Conservation (phyloP, 305 asterid genomes). For the Euphrasia arctica region DNA sequence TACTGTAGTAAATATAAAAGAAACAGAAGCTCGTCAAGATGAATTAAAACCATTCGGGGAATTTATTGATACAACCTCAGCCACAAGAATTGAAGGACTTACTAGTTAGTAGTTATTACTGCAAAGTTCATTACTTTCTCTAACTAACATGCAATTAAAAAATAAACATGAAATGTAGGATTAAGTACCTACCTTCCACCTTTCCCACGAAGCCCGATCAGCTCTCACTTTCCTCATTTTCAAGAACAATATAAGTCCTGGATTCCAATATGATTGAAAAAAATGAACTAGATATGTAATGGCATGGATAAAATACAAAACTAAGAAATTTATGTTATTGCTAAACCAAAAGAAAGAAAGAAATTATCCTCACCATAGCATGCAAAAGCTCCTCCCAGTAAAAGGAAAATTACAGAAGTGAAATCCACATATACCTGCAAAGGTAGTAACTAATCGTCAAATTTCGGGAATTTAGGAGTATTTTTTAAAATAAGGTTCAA, state of each 20-base stretch:
- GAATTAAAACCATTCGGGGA: conserved; percentile 5
- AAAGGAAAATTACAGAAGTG: conserved; percentile 54
- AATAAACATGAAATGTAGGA: conserved; percentile 4
- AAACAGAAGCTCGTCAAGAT: background rate
- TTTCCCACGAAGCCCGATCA: conserved; percentile 76
- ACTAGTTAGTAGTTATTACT: background rate
- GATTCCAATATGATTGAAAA: conserved; percentile 24
- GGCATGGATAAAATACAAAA: conserved; percentile 3
- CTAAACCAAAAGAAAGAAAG: conserved; percentile 1
- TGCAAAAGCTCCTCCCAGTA: conserved; percentile 88
- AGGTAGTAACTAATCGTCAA: conserved; percentile 7
- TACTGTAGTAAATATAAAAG: background rate
- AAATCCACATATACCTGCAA: conserved; percentile 83
- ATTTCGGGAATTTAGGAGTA: background rate
- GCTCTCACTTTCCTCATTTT: conserved; percentile 97
- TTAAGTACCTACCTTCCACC: conserved; percentile 66
- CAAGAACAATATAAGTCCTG: conserved; percentile 80
- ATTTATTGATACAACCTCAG: background rate
- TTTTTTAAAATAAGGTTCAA: background rate
- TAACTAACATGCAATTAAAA: background rate
- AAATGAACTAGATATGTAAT: conserved; percentile 20
- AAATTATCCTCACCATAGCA: conserved; percentile 65
- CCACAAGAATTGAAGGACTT: too few species aligned
- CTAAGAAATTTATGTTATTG: background rate
- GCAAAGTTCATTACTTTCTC: background rate